These are phyloP conservation scores for Lepiota brunneoincarnata DNA, from an alignment of 768 basidiomycete genomes.

Conservation along the genomic window DNA sequence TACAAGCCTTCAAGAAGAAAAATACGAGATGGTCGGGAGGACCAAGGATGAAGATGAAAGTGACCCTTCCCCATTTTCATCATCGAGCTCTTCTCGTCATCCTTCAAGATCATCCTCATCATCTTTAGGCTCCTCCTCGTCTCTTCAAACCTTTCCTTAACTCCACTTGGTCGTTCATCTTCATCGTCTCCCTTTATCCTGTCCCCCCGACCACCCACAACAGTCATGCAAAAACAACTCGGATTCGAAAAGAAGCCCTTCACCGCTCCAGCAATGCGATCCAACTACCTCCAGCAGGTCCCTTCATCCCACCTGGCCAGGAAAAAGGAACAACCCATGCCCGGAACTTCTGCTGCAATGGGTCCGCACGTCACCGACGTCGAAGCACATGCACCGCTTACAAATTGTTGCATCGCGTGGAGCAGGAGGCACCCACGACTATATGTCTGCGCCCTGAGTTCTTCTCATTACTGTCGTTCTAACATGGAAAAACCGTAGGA, in stretches of 20 bases:
- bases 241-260: too few relatives aligned
- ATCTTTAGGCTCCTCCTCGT: constrained; percentile 18
- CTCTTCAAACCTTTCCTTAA: constrained; percentile 22
- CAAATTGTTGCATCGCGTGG: constrained; percentile 15
- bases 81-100: constrained; percentile 23
- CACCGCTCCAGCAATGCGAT: background rate
- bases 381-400: constrained; percentile 19
- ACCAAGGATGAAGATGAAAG: constrained; percentile 16
- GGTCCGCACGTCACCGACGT: constrained; percentile 32
- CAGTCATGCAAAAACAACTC: constrained; percentile 3
- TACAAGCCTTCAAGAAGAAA: background rate
- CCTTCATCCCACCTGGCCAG: constrained; percentile 51
- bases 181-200: constrained; percentile 14
- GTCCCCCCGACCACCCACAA: background rate
- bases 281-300: constrained; percentile 6
- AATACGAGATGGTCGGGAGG: background rate
- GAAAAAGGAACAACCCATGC: constrained; percentile 57
- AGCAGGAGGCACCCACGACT: background rate
- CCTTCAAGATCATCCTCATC: too few relatives aligned
- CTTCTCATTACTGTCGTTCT: too few relatives aligned
- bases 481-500: too few relatives aligned
- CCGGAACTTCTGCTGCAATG: constrained; percentile 57
- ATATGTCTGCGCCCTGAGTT: constrained; percentile 19
- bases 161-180: constrained; percentile 20
- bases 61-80: constrained; percentile 20